These are phyloP conservation scores for Margaritispora aquatica DNA, from an alignment of 495 filamentous ascomycete species.

Conservation along the genomic window DNA sequence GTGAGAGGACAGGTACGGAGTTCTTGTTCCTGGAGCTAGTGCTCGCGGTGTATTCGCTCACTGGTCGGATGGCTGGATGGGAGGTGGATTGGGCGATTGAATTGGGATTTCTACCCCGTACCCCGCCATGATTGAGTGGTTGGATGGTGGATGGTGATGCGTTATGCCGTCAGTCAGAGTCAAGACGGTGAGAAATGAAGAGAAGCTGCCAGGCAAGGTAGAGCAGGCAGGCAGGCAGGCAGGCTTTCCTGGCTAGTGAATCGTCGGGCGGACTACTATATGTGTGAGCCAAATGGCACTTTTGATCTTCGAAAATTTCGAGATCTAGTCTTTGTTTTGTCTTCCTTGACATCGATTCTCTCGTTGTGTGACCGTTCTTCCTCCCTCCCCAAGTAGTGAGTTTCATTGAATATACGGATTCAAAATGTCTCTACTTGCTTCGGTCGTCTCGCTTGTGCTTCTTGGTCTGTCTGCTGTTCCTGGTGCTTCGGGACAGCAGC, in stretches of 20 bases:
- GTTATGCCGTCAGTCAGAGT: not conserved
- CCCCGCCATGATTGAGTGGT: slow-evolving; percentile 5
- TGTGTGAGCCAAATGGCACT: no score
- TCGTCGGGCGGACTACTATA: no score
- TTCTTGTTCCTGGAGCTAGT: not conserved
- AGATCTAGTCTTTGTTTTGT: no score
- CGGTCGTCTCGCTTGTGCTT: not conserved
- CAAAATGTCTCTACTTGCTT: not conserved
- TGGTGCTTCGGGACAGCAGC: slow-evolving; percentile 15
- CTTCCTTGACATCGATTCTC: no score
- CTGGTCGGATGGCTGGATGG: no score
- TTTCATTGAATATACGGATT: not conserved
- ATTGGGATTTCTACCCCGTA: slow-evolving; percentile 8
- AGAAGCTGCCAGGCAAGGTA: no score
- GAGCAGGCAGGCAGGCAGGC: no score
- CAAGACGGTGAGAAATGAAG: not conserved
- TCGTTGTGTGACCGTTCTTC: no score
- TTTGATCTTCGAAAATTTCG: no score
- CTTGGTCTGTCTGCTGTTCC: not conserved
- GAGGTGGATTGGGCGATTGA: no score
- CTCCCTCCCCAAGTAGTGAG: not conserved
- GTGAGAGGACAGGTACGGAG: not conserved
- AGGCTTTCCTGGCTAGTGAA: no score
- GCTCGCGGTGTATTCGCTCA: not conserved
- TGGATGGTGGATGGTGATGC: no score